phyloP scores from a whole-genome alignment of 768 basidiomycete species.

The Phanerodontia chrysosporium region DNA sequence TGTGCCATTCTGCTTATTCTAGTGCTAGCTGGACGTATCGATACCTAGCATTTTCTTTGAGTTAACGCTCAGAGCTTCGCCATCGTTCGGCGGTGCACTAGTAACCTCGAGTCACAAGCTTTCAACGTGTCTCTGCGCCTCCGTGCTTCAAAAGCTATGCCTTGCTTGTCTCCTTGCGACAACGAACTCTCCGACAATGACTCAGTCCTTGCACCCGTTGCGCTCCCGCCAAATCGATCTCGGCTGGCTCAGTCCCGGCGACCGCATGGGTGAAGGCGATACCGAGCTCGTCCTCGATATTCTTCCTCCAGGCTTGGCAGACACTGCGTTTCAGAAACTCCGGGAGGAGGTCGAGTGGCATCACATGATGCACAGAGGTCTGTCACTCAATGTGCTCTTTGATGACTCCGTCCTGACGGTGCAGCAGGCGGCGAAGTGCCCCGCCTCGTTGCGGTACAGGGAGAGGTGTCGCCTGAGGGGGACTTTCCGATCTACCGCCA shows the following conservation, averaged over 20 bases:
- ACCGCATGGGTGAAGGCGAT: conserved; percentile 63
- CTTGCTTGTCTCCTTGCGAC: background rate
- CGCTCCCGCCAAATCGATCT: background rate
- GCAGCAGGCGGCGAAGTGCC: conserved; percentile 68
- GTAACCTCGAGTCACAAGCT: background rate
- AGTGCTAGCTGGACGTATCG: no score
- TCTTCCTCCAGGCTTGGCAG: conserved; percentile 52
- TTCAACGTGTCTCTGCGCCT: background rate
- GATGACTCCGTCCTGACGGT: background rate
- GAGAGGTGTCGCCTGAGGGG: conserved; percentile 46
- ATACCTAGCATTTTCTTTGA: no score
- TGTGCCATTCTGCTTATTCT: no score
- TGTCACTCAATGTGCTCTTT: conserved; percentile 5
- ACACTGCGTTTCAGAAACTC: conserved; percentile 53
- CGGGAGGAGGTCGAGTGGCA: conserved; percentile 67
- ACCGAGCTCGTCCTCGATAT: conserved; percentile 55
- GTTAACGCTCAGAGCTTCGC: no score
- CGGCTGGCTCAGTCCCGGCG: conserved; percentile 18
- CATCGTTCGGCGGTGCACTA: background rate
- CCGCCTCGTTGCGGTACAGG: conserved; percentile 59
- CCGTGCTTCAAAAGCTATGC: background rate
- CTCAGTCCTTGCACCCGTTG: background rate
- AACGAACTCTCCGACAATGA: background rate
- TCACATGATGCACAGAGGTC: conserved; percentile 71
- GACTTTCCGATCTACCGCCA: conserved; percentile 79